Evolutionary conservation across 768 basidiomycete species (phyloP).

Genomic region (Lactarius hatsudake): DNA sequence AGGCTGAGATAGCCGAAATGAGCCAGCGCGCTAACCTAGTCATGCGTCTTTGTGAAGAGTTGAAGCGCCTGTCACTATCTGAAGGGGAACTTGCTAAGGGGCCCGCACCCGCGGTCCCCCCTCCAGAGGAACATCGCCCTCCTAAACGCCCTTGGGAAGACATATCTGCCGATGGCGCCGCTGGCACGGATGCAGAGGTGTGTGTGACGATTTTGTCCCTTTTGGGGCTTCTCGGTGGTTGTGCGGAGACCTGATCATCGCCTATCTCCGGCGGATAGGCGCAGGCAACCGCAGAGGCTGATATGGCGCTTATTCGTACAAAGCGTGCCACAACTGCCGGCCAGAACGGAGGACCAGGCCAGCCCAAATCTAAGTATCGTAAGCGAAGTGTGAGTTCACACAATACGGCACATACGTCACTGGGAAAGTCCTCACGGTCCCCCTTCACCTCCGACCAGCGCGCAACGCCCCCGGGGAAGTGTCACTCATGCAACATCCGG

Average conservation of each 20-base stretch:
- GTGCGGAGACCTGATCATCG: slow-evolving; percentile 23
- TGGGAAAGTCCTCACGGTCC: slow-evolving; percentile 29
- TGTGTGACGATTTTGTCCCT: slow-evolving; percentile 17
- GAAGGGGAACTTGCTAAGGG: slow-evolving; percentile 30
- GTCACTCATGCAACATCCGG: slow-evolving; percentile 82
- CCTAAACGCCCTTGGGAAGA: slow-evolving; percentile 85
- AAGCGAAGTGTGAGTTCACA: slow-evolving; percentile 72
- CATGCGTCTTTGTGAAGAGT: slow-evolving; percentile 63
- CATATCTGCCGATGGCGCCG: slow-evolving; percentile 45
- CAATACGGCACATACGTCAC: slow-evolving; percentile 20
- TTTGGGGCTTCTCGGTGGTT: slow-evolving; percentile 18
- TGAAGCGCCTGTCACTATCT: slow-evolving; percentile 43
- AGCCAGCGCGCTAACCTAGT: slow-evolving; percentile 61
- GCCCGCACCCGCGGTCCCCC: slow-evolving; percentile 19
- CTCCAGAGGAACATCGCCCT: slow-evolving; percentile 53
- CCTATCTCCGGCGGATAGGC: slow-evolving; percentile 37
- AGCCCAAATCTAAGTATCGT: slow-evolving; percentile 76
- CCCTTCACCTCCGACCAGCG: slow-evolving; percentile 48
- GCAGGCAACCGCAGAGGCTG: slow-evolving; percentile 70
- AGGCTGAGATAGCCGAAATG: slow-evolving; percentile 67
- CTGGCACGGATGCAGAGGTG: slow-evolving; percentile 21
- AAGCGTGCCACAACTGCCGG: slow-evolving; percentile 73
- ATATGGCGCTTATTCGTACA: slow-evolving; percentile 81
- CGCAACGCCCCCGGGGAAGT: slow-evolving; percentile 82
- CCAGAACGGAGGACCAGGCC: slow-evolving; percentile 41